Conservation (phyloP, 768 basidiomycete genomes). For the Mycena polygramma region DNA sequence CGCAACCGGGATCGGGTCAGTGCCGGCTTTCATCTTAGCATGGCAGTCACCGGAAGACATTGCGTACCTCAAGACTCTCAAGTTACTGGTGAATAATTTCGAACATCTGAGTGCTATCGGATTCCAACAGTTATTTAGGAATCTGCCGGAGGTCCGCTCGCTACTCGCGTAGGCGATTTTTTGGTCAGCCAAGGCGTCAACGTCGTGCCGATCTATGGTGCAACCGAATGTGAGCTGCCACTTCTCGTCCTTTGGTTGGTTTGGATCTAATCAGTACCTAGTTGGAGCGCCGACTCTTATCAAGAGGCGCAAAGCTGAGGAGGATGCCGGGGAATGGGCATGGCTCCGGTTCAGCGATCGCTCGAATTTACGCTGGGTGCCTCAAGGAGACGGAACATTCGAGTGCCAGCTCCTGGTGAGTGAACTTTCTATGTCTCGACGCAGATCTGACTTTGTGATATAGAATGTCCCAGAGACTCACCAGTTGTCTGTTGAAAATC, state of each 20-base stretch:
- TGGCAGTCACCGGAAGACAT: conserved; percentile 51
- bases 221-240: conserved; percentile 47
- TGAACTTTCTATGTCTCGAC: neutral
- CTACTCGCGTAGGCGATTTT: conserved; percentile 50
- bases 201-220: conserved; percentile 50
- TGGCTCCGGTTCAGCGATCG: conserved; percentile 49
- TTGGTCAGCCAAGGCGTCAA: conserved; percentile 52
- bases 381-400: conserved; percentile 52
- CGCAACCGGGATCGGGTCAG: conserved; percentile 47
- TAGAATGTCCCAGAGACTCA: conserved; percentile 51
- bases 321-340: conserved; percentile 44
- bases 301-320: conserved; percentile 31
- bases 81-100: conserved; percentile 42
- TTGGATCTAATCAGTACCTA: no score
- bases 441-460: neutral
- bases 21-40: conserved; percentile 56
- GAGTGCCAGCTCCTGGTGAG: conserved; percentile 57
- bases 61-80: conserved; percentile 42
- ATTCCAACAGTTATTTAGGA: conserved; percentile 37
- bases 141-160: conserved; percentile 52
- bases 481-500: conserved; percentile 51
- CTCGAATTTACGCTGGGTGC: conserved; percentile 49
- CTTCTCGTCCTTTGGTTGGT: no score
- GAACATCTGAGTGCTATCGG: neutral
- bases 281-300: conserved; percentile 39